Evolutionary conservation across 805 yeast species (phyloP).

Genomic region (Candida germanica): DNA sequence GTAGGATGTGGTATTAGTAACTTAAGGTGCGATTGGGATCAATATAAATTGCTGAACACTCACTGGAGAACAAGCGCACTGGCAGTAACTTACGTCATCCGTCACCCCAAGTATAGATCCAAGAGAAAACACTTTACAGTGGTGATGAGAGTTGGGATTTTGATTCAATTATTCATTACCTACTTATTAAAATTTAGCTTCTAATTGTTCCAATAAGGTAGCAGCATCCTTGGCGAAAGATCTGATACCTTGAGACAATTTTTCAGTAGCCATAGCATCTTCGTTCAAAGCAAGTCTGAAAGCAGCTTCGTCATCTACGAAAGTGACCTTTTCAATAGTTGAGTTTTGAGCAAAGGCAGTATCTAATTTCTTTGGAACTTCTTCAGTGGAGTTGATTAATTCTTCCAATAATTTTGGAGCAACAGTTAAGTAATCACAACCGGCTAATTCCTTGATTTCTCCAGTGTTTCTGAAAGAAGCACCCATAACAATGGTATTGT

Average conservation of each 20-base stretch:
- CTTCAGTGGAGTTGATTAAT: conserved; percentile 70
- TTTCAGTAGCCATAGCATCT: conserved; percentile 98
- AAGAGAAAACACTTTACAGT: too few relatives aligned
- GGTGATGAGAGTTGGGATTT: conserved; percentile 21
- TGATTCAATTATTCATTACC: not conserved
- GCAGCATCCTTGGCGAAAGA: conserved; percentile 90
- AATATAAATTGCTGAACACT: too few relatives aligned
- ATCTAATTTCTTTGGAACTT: conserved; percentile 80
- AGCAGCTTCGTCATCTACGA: conserved; percentile 77
- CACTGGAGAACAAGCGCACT: too few relatives aligned
- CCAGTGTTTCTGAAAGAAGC: conserved; percentile 98
- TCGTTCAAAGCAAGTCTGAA: conserved; percentile 92
- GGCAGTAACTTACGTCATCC: too few relatives aligned
- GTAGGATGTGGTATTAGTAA: too few relatives aligned
- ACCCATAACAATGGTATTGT: conserved; percentile 99
- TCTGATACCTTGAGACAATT: conserved; percentile 97
- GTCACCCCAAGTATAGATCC: too few relatives aligned
- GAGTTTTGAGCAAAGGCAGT: conserved; percentile 56
- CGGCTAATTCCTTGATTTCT: conserved; percentile 95
- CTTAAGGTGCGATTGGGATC: too few relatives aligned
- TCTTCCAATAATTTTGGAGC: conserved; percentile 90
- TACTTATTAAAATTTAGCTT: conserved; percentile 47
- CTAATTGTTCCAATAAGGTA: conserved; percentile 68
- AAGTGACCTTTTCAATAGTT: conserved; percentile 67
- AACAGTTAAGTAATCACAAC: conserved; percentile 94